phyloP scores from a whole-genome alignment of 352 stramenopile species.

The Phytophthora uliginosa region DNA sequence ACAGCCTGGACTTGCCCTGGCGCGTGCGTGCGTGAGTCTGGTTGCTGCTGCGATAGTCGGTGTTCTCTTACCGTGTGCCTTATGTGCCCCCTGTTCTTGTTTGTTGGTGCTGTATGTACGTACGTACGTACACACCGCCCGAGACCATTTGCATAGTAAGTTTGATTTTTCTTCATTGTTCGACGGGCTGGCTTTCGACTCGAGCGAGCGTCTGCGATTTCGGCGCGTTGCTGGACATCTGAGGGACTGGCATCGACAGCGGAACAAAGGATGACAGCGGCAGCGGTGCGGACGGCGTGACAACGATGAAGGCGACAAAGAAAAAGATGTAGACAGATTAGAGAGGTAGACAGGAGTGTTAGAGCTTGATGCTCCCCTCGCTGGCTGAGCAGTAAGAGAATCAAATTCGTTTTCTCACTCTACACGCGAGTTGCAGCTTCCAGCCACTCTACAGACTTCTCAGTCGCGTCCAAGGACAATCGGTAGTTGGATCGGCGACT shows the following conservation, averaged over 20 bases:
- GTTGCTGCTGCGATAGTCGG: conserved; percentile 45
- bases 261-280: conserved; percentile 29
- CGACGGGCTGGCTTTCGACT: conserved; percentile 32
- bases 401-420: conserved; percentile 30
- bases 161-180: conserved; percentile 53
- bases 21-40: conserved; percentile 50
- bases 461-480: conserved; percentile 31
- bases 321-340: conserved; percentile 10
- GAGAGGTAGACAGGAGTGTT: conserved; percentile 17
- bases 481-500: conserved; percentile 60
- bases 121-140: conserved; percentile 23
- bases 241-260: conserved; percentile 24
- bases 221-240: conserved; percentile 5
- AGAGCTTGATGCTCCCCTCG: conserved; percentile 33
- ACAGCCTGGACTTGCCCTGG: conserved; percentile 31
- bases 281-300: conserved; percentile 20
- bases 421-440: neutral
- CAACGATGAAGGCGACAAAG: conserved; percentile 3
- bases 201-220: conserved; percentile 6
- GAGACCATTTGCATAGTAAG: conserved; percentile 46
- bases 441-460: conserved; percentile 9
- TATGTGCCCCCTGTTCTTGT: conserved; percentile 49
- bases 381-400: conserved; percentile 40
- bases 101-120: conserved; percentile 44
- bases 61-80: conserved; percentile 52